phyloP scores from a whole-genome alignment of 2,329 filamentous ascomycete species.

The Penicillium griseofulvum region DNA sequence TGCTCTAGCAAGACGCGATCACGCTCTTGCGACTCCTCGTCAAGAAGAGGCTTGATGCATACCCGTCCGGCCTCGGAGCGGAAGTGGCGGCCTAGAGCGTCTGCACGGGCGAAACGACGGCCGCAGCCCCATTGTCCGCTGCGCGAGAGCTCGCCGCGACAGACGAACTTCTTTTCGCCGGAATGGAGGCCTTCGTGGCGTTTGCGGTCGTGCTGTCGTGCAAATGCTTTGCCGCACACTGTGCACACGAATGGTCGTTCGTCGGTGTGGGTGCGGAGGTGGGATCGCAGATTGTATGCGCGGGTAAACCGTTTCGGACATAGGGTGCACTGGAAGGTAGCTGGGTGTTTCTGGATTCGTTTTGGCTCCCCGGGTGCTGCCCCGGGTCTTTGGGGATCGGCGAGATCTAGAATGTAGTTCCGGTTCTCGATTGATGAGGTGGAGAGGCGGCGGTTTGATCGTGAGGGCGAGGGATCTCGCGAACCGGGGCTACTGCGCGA shows the following conservation, averaged over 20 bases:
- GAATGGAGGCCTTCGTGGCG: slow-evolving; percentile 94
- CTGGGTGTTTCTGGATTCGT: slow-evolving; percentile 94
- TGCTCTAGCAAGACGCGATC: slow-evolving; percentile 74
- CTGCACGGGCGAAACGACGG: slow-evolving; percentile 87
- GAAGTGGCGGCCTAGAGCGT: slow-evolving; percentile 92
- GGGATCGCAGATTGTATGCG: slow-evolving; percentile 93
- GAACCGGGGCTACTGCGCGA: slow-evolving; percentile 43
- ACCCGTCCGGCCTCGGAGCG: slow-evolving; percentile 91
- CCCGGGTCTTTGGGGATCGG: slow-evolving; percentile 79
- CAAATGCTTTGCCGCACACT: slow-evolving; percentile 95
- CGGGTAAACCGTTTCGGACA: slow-evolving; percentile 96
- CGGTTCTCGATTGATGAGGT: slow-evolving; percentile 55
- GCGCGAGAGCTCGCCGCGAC: slow-evolving; percentile 82
- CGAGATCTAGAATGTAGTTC: slow-evolving; percentile 84
- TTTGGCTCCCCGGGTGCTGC: slow-evolving; percentile 62
- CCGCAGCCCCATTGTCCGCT: slow-evolving; percentile 89
- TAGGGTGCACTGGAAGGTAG: slow-evolving; percentile 89
- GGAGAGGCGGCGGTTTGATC: slow-evolving; percentile 44
- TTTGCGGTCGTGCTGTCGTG: slow-evolving; percentile 94
- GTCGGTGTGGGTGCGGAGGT: slow-evolving; percentile 93
- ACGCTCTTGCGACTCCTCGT: slow-evolving; percentile 84
- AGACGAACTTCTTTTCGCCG: slow-evolving; percentile 98
- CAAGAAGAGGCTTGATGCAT: slow-evolving; percentile 94
- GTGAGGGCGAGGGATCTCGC: slow-evolving; percentile 45
- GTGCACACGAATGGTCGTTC: slow-evolving; percentile 97